A percentile compares a stretch with the other conserved stretches of the same genome.
phyloP scores from a whole-genome alignment of 2,329 filamentous ascomycete genomes.

The Malbranchea cinnamomea region DNA sequence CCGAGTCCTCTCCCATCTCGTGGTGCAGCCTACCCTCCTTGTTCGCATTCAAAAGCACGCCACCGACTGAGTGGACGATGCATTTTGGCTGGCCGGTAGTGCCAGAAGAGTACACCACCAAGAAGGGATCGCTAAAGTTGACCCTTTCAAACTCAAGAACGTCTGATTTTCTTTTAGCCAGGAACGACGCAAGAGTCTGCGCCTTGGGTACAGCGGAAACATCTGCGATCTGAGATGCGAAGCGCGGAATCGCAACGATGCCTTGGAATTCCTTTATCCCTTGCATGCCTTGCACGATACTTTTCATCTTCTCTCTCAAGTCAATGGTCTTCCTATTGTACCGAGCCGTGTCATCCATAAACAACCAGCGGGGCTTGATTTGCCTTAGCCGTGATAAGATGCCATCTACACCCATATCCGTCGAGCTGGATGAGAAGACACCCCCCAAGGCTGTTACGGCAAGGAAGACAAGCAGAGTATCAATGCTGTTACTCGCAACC shows the following conservation, averaged over 20 bases:
- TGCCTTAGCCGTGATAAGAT: conserved; percentile 77
- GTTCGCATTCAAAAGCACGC: conserved; percentile 89
- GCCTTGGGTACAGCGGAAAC: conserved; percentile 18
- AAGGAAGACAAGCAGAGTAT: conserved; percentile 78
- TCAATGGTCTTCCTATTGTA: conserved; percentile 87
- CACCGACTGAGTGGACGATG: conserved; percentile 81
- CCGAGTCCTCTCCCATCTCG: conserved; percentile 56
- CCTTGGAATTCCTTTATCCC: conserved; percentile 64
- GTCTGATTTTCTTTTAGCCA: too few species aligned
- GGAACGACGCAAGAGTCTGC: too few species aligned
- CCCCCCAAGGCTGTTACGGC: conserved; percentile 69
- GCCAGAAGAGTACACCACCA: conserved; percentile 85
- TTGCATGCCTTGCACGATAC: too few species aligned
- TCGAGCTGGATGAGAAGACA: conserved; percentile 85
- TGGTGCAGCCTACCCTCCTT: conserved; percentile 87
- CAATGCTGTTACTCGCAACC: conserved; percentile 79
- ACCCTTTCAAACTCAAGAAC: conserved; percentile 64
- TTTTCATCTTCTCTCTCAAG: too few species aligned
- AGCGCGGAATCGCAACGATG: conserved; percentile 56
- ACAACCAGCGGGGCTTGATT: conserved; percentile 68
- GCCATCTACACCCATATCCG: conserved; percentile 81
- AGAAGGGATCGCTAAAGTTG: conserved; percentile 72
- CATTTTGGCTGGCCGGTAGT: conserved; percentile 82
- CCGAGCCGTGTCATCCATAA: conserved; percentile 72
- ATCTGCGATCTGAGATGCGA: conserved; percentile 25